Percentiles rank a stretch among this genome's conserved stretches.
Conservation (phyloP, 192 early-diverging fungal genomes). For the Mortierella alpina region DNA sequence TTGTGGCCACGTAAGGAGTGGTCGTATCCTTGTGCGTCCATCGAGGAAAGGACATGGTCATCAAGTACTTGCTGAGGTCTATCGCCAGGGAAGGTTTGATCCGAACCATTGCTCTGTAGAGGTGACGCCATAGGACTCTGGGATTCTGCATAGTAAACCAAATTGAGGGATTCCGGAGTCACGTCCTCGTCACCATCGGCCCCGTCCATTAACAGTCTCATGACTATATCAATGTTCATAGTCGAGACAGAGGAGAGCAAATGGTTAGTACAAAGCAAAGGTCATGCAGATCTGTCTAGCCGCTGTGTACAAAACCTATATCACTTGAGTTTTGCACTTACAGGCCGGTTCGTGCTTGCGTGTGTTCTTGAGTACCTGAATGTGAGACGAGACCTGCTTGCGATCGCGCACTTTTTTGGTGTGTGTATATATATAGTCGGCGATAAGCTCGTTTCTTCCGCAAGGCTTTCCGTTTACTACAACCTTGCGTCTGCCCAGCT, state of each 20-base stretch:
- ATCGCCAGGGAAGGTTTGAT: background rate
- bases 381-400: conserved; percentile 85
- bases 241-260: no score
- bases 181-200: conserved; percentile 59
- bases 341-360: conserved; percentile 67
- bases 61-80: no score
- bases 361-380: conserved; percentile 82
- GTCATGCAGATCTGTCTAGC: no score
- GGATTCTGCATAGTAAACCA: background rate
- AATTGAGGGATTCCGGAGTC: background rate
- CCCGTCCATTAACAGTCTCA: conserved; percentile 59
- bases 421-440: conserved; percentile 76
- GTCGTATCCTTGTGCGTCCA: no score
- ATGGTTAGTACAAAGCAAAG: no score
- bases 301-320: no score
- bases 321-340: conserved; percentile 25
- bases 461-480: conserved; percentile 65
- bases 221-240: conserved; percentile 31
- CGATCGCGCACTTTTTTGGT: conserved; percentile 74
- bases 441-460: conserved; percentile 80
- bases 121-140: conserved; percentile 17
- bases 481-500: conserved; percentile 63
- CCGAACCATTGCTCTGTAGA: background rate
- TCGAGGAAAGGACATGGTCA: no score
- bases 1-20: no score